phyloP scores from a whole-genome alignment of 2,329 filamentous ascomycete species.

The Colletotrichum sp. region DNA sequence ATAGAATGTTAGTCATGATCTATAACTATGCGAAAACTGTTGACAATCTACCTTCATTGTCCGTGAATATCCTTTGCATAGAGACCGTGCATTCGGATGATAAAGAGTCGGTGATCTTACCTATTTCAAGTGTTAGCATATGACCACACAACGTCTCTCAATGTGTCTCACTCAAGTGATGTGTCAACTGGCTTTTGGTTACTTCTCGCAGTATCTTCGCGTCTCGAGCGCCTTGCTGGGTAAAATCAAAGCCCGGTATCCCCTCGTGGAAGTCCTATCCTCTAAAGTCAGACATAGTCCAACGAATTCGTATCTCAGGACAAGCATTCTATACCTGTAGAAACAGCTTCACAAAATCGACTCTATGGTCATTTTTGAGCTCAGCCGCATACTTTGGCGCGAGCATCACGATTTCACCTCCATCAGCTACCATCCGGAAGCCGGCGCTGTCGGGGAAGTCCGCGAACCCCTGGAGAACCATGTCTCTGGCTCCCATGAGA shows the following conservation, averaged over 20 bases:
- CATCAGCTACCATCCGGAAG: constrained; percentile 1
- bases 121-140: neutral
- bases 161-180: neutral
- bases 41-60: neutral
- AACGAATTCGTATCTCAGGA: neutral
- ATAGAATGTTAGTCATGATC: neutral
- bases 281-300: neutral
- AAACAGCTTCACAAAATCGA: neutral
- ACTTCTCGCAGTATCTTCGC: neutral
- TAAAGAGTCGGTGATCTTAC: neutral
- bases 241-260: neutral
- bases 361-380: neutral
- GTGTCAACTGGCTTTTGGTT: neutral
- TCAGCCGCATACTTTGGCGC: neutral
- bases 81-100: neutral
- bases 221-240: neutral
- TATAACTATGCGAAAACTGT: neutral
- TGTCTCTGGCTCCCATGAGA: neutral
- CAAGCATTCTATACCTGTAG: neutral
- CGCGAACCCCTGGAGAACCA: neutral
- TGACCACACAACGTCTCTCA: neutral
- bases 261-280: constrained; percentile 1
- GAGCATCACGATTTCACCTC: constrained; percentile 1
- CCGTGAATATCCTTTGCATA: neutral
- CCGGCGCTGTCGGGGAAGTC: neutral